Evolutionary conservation across 2,329 filamentous ascomycete genomes (phyloP).

Genomic region (Teratosphaeria pseudoeucalypti): DNA sequence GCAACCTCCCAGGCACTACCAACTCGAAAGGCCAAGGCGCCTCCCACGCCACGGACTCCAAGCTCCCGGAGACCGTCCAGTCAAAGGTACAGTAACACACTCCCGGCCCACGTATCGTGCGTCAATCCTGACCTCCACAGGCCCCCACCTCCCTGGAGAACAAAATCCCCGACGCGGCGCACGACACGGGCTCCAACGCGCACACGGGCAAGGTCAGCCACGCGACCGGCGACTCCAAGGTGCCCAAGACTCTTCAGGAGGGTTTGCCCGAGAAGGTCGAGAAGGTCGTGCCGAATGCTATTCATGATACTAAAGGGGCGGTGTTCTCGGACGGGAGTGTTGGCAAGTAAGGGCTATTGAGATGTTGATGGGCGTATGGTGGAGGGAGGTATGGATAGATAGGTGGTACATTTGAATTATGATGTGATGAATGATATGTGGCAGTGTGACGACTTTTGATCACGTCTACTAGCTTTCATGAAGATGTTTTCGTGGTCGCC

Average conservation of each 20-base stretch:
- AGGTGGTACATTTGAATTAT: not conserved
- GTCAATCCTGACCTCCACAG: slow-evolving; percentile 1
- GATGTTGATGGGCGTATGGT: not conserved
- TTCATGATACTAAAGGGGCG: slow-evolving; percentile 30
- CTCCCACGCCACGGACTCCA: not conserved
- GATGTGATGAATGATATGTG: not conserved
- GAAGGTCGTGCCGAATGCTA: slow-evolving; percentile 32
- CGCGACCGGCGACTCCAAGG: slow-evolving; percentile 30
- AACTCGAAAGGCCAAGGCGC: not conserved
- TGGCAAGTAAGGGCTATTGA: slow-evolving; percentile 7
- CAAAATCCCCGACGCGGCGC: slow-evolving; percentile 29
- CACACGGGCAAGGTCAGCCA: slow-evolving; percentile 30
- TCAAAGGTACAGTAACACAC: not conserved
- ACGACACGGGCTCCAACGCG: slow-evolving; percentile 26
- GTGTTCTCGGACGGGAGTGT: slow-evolving; percentile 14
- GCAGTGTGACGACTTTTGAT: not conserved
- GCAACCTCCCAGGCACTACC: not conserved
- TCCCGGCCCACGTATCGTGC: not conserved
- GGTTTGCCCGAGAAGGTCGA: slow-evolving; percentile 35
- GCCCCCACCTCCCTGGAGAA: slow-evolving; percentile 29
- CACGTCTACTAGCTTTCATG: no score
- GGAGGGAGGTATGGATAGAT: not conserved
- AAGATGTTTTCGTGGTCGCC: not conserved
- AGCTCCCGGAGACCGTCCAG: not conserved
- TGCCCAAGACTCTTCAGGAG: slow-evolving; percentile 36